phyloP scores from a whole-genome alignment of 495 filamentous ascomycete genomes.

The Penicillium cataractarum region DNA sequence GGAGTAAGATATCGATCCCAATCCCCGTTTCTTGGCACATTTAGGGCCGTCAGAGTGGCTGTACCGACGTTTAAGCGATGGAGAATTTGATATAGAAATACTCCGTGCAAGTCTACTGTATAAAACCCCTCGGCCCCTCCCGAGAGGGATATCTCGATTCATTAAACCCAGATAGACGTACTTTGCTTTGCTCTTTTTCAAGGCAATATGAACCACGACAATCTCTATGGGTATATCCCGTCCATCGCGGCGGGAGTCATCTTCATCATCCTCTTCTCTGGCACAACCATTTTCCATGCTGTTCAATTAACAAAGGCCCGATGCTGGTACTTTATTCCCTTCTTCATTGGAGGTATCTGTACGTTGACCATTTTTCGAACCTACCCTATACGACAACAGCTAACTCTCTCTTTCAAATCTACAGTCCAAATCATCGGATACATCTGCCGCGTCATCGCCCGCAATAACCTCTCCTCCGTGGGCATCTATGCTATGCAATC shows the following conservation, averaged over 20 bases:
- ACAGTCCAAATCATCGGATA: constrained; percentile 65
- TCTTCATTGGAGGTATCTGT: constrained; percentile 33
- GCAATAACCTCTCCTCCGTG: constrained; percentile 29
- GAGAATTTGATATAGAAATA: not conserved
- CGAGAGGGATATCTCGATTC: not conserved
- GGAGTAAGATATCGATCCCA: not conserved
- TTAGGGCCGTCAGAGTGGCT: constrained; percentile 5
- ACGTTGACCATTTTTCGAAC: constrained; percentile 1
- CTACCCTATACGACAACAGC: not conserved
- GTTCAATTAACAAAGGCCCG: constrained; percentile 26
- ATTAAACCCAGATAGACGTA: too few species aligned
- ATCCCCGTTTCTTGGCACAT: not conserved
- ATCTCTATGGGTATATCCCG: constrained; percentile 34
- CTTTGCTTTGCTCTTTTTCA: not conserved
- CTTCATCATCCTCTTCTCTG: constrained; percentile 28
- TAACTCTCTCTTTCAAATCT: not conserved
- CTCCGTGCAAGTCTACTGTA: not conserved
- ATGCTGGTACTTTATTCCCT: constrained; percentile 37
- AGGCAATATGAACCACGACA: constrained; percentile 18
- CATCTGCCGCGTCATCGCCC: constrained; percentile 50
- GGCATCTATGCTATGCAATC: constrained; percentile 44
- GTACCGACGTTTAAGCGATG: not conserved
- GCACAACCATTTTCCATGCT: constrained; percentile 21
- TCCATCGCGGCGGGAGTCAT: constrained; percentile 26
- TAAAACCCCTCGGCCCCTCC: not conserved